phyloP scores from a whole-genome alignment of 768 basidiomycete genomes.

The Polyporus arcularius region DNA sequence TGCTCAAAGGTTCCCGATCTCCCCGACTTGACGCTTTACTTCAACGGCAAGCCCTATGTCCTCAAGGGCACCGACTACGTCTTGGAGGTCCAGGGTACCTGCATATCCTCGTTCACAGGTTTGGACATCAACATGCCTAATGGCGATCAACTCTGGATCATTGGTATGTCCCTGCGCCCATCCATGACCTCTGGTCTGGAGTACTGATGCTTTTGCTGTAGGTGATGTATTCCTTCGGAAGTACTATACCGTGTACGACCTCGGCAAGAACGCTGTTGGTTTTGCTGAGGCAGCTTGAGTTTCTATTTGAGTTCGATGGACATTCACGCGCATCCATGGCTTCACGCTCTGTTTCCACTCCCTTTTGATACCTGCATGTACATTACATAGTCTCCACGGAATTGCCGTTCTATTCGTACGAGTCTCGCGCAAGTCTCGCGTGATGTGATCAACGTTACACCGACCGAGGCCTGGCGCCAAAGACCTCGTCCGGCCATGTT shows the following conservation, averaged over 20 bases:
- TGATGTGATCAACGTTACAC: background rate
- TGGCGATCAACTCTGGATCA: conserved; percentile 82
- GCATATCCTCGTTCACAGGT: conserved; percentile 91
- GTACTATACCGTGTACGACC: conserved; percentile 90
- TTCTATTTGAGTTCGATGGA: background rate
- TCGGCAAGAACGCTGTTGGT: conserved; percentile 76
- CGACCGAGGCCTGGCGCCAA: background rate
- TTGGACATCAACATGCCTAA: conserved; percentile 82
- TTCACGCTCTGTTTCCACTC: background rate
- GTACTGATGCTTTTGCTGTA: conserved; percentile 24
- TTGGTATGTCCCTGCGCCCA: conserved; percentile 53
- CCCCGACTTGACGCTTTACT: conserved; percentile 83
- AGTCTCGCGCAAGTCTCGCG: too few relatives aligned
- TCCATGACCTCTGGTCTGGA: background rate
- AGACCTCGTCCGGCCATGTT: background rate
- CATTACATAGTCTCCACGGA: conserved; percentile 6
- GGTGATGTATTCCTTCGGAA: conserved; percentile 92
- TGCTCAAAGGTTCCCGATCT: conserved; percentile 83
- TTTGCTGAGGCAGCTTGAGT: conserved; percentile 59
- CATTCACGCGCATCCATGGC: background rate
- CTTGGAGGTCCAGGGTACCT: conserved; percentile 87
- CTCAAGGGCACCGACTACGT: conserved; percentile 87
- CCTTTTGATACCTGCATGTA: conserved; percentile 20
- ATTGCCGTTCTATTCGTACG: background rate
- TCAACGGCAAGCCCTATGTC: conserved; percentile 77